Percentiles rank a stretch among this genome's conserved stretches.
Conservation (phyloP, 1,139 yeast species). For the Yamadazyma oceani region DNA sequence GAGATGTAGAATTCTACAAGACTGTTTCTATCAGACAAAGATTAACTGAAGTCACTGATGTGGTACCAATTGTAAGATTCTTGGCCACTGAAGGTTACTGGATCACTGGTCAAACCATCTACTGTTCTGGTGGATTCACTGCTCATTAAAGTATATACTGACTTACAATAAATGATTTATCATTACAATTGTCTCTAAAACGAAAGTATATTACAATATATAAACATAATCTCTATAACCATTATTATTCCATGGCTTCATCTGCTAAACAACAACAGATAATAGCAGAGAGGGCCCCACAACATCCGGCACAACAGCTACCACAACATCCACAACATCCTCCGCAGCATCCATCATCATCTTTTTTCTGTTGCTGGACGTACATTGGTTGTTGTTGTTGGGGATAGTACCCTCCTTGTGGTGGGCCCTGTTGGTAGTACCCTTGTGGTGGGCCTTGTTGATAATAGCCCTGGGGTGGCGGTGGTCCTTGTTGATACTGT, state of each 20-base stretch:
- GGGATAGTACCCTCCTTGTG: slow-evolving; percentile 31
- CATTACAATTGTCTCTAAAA: not conserved
- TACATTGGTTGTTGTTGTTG: slow-evolving; percentile 46
- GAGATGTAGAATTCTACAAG: slow-evolving; percentile 55
- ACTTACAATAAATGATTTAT: too few species aligned
- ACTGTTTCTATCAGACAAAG: slow-evolving; percentile 46
- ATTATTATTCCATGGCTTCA: slow-evolving; percentile 2
- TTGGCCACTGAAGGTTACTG: slow-evolving; percentile 66
- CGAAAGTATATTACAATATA: not conserved
- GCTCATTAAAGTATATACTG: slow-evolving; percentile 40
- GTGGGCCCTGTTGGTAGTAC: slow-evolving; percentile 24
- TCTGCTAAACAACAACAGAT: slow-evolving; percentile 49
- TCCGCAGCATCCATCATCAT: slow-evolving; percentile 25
- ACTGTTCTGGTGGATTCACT: slow-evolving; percentile 65
- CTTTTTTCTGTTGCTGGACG: slow-evolving; percentile 38
- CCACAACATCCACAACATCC: slow-evolving; percentile 32
- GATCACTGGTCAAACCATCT: slow-evolving; percentile 71
- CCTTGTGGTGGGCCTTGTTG: slow-evolving; percentile 35
- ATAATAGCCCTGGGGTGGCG: slow-evolving; percentile 30
- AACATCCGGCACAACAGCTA: slow-evolving; percentile 40
- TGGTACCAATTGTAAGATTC: slow-evolving; percentile 62
- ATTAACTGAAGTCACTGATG: slow-evolving; percentile 59
- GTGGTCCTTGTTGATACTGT: slow-evolving; percentile 26
- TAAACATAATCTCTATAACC: not conserved
- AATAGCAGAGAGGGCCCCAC: slow-evolving; percentile 46